These are phyloP conservation scores for Neoboletus subvelutipes DNA, from an alignment of 768 basidiomycete genomes.

Conservation along the genomic window DNA sequence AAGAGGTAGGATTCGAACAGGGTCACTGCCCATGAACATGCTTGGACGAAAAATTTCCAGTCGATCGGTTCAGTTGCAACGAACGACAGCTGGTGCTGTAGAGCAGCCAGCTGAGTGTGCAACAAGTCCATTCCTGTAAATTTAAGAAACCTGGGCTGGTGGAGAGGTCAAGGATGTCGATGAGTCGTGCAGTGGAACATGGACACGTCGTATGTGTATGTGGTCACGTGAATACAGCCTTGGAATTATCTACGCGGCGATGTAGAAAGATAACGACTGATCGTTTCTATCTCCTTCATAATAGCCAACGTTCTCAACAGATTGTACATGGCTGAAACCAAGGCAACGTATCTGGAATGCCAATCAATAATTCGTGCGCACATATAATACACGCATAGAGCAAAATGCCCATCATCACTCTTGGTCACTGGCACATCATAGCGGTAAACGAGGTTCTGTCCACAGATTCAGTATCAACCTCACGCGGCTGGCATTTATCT, in stretches of 20 bases:
- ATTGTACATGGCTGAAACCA: conserved; percentile 84
- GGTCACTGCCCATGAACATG: conserved; percentile 74
- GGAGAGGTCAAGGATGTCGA: background rate
- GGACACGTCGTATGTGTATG: conserved; percentile 9
- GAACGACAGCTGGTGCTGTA: conserved; percentile 68
- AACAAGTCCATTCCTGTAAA: conserved; percentile 54
- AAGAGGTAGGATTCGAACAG: conserved; percentile 85
- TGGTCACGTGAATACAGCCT: conserved; percentile 12
- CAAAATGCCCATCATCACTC: conserved; percentile 90
- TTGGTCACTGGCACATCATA: conserved; percentile 77
- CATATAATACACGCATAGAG: background rate
- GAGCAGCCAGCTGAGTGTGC: conserved; percentile 51
- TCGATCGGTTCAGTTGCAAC: conserved; percentile 70
- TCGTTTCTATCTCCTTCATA: background rate
- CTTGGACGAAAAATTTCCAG: conserved; percentile 82
- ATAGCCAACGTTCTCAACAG: conserved; percentile 58
- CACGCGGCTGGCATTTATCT: background rate
- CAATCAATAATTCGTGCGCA: background rate
- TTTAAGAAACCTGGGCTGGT: background rate
- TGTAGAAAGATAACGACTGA: background rate
- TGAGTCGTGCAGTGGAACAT: background rate
- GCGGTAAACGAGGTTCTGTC: conserved; percentile 78
- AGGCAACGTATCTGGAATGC: conserved; percentile 64
- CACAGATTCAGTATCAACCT: conserved; percentile 2
- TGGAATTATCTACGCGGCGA: background rate